Conservation (phyloP, 768 basidiomycete species). For the Xerocomellus chrysenteron region DNA sequence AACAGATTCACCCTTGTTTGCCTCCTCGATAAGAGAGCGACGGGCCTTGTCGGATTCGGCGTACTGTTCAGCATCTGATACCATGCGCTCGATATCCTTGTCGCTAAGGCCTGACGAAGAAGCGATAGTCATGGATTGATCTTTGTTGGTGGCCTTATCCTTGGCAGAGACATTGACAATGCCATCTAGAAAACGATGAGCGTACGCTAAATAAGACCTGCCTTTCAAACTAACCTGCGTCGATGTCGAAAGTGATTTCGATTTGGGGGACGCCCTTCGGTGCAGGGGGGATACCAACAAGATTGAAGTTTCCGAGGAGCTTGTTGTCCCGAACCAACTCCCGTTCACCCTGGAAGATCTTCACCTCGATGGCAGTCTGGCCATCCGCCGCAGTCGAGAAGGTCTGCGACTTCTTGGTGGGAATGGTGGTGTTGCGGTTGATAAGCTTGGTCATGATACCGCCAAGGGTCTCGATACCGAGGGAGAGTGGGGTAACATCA, state of each 20-base stretch:
- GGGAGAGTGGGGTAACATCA: conserved; percentile 94
- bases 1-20: conserved; percentile 95
- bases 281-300: conserved; percentile 91
- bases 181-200: conserved; percentile 54
- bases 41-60: conserved; percentile 92
- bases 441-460: conserved; percentile 99
- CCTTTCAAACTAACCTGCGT: conserved; percentile 61
- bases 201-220: not conserved
- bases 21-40: conserved; percentile 86
- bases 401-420: conserved; percentile 98
- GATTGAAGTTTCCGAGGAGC: conserved; percentile 98
- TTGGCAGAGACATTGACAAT: conserved; percentile 97
- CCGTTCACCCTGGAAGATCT: conserved; percentile 99
- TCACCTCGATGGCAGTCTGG: conserved; percentile 99
- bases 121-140: conserved; percentile 96
- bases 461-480: conserved; percentile 95
- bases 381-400: conserved; percentile 99
- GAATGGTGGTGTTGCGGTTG: conserved; percentile 97
- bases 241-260: conserved; percentile 93
- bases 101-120: conserved; percentile 96
- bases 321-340: conserved; percentile 99
- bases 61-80: conserved; percentile 88
- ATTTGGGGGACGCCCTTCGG: conserved; percentile 77
- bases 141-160: conserved; percentile 88
- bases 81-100: conserved; percentile 97